These are phyloP conservation scores for Fusarium avenaceum DNA, from an alignment of 2,329 filamentous ascomycete species.

Conservation along the genomic window DNA sequence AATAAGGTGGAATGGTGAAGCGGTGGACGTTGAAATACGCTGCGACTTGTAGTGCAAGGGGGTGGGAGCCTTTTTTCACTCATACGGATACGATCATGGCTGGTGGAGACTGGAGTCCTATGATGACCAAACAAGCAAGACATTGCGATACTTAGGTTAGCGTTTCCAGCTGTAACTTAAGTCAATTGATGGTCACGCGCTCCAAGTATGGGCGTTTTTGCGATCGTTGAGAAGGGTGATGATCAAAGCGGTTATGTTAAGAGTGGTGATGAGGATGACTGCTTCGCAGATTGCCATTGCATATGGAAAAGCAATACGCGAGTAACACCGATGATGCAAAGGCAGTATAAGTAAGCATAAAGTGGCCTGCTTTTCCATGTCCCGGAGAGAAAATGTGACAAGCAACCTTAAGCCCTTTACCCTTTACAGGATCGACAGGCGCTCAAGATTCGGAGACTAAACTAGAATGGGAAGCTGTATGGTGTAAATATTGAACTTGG, in stretches of 20 bases:
- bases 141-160: conserved; percentile 9
- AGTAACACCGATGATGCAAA: conserved; percentile 3
- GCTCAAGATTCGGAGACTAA: conserved; percentile 34
- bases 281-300: background rate
- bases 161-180: conserved; percentile 1
- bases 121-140: conserved; percentile 14
- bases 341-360: background rate
- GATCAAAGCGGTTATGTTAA: background rate
- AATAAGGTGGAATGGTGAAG: conserved; percentile 33
- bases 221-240: background rate
- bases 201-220: background rate
- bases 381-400: conserved; percentile 22
- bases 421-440: conserved; percentile 18
- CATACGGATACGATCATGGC: conserved; percentile 39
- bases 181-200: conserved; percentile 17
- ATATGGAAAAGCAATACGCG: background rate
- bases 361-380: conserved; percentile 42
- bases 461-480: background rate
- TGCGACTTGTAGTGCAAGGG: conserved; percentile 16
- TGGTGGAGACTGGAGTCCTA: conserved; percentile 32
- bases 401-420: conserved; percentile 25
- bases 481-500: background rate
- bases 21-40: conserved; percentile 23
- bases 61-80: conserved; percentile 6
- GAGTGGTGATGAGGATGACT: background rate